Percentiles rank a stretch among this genome's conserved stretches.
Evolutionary conservation across 2,329 filamentous ascomycete species (phyloP).

Genomic region (Xylariaceae sp.): DNA sequence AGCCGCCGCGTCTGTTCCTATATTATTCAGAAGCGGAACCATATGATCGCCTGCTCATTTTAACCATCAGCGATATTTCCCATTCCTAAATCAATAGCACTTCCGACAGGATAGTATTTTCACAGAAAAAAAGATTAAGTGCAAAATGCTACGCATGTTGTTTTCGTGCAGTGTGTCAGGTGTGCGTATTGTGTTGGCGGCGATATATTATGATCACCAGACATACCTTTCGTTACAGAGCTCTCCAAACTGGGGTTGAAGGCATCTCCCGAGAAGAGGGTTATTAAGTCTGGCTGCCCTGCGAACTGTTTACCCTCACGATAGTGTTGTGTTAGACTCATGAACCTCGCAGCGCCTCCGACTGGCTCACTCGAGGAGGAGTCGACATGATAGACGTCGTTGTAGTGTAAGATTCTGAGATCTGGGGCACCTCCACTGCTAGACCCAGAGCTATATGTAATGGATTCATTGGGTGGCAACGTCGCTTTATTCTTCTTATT

Average conservation of each 20-base stretch:
- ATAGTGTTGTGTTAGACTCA: conserved; percentile 79
- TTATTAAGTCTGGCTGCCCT: conserved; percentile 70
- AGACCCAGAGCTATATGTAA: conserved; percentile 41
- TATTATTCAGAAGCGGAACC: conserved; percentile 81
- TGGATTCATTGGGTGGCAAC: conserved; percentile 39
- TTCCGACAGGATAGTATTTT: background rate
- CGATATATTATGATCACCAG: background rate
- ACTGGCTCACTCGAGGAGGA: conserved; percentile 76
- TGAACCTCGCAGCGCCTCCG: conserved; percentile 81
- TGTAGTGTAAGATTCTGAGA: conserved; percentile 85
- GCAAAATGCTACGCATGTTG: too few species aligned
- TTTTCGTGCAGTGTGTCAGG: too few species aligned
- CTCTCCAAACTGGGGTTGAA: conserved; percentile 92
- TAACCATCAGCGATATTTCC: background rate
- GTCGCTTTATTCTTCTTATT: conserved; percentile 35
- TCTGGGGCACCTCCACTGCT: conserved; percentile 59
- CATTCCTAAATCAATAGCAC: background rate
- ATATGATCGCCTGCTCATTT: conserved; percentile 71
- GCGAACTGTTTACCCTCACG: conserved; percentile 64
- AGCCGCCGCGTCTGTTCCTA: conserved; percentile 80
- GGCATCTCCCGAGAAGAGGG: conserved; percentile 88
- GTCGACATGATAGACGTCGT: conserved; percentile 93
- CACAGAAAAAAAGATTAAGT: background rate
- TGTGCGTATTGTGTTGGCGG: background rate
- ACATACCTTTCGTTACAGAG: conserved; percentile 80